These are phyloP conservation scores for Ceratocystis variospora DNA, from an alignment of 2,329 filamentous ascomycete genomes.

Conservation along the genomic window DNA sequence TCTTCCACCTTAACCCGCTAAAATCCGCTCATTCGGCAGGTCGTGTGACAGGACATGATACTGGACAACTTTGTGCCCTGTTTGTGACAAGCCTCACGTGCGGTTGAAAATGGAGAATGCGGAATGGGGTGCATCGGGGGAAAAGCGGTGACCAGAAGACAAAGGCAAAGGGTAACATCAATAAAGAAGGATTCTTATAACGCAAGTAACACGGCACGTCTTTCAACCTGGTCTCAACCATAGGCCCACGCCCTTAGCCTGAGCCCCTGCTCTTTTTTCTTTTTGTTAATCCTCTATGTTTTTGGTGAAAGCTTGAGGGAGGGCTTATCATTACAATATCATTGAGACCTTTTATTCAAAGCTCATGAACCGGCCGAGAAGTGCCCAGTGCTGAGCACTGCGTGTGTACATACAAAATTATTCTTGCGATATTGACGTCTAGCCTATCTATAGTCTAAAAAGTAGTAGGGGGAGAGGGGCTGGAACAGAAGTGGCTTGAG, in stretches of 20 bases:
- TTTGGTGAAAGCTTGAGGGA: not conserved
- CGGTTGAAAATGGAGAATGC: not conserved
- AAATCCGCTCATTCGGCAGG: not conserved
- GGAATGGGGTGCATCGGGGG: not conserved
- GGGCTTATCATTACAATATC: not conserved
- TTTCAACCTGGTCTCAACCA: not conserved
- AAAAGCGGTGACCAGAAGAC: not conserved
- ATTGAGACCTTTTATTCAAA: not conserved
- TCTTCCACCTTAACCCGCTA: not conserved
- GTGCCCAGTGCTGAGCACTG: not conserved
- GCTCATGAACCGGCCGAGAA: not conserved
- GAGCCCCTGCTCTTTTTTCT: conserved; percentile 4
- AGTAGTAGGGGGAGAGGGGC: not conserved
- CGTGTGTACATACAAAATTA: not conserved
- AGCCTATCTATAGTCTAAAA: not conserved
- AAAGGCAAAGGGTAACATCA: conserved; percentile 4
- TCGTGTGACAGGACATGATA: conserved; percentile 3
- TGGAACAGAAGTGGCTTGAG: not conserved
- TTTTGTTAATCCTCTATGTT: not conserved
- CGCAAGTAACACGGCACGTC: not conserved
- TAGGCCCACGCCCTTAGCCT: not conserved
- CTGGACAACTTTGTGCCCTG: not conserved
- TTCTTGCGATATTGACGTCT: not conserved
- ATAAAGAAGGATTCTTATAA: not conserved
- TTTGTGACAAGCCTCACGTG: not conserved